A percentile compares a stretch with the other conserved stretches of the same genome.
Evolutionary conservation across 2,329 filamentous ascomycete species (phyloP).

Genomic region (Calonectria pauciramosa): DNA sequence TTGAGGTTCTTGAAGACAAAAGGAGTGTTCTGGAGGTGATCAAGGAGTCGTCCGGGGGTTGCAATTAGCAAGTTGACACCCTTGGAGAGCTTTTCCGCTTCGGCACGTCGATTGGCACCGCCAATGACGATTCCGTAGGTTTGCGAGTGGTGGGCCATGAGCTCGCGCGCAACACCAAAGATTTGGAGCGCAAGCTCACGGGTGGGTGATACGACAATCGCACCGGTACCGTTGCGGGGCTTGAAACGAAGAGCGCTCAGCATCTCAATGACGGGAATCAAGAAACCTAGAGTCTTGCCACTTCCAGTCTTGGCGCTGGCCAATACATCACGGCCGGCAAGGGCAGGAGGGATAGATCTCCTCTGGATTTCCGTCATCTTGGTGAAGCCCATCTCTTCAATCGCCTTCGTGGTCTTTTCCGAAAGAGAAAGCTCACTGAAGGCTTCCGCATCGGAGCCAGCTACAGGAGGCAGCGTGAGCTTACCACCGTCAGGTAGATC

Average conservation of each 20-base stretch:
- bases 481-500: constrained; percentile 54
- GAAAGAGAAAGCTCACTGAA: constrained; percentile 89
- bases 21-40: constrained; percentile 93
- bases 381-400: constrained; percentile 91
- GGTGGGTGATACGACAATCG: constrained; percentile 92
- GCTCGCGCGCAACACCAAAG: constrained; percentile 92
- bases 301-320: constrained; percentile 97
- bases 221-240: constrained; percentile 92
- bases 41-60: constrained; percentile 91
- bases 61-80: constrained; percentile 96
- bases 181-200: constrained; percentile 96
- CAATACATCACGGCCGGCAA: constrained; percentile 92
- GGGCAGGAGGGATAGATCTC: constrained; percentile 85
- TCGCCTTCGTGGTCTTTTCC: constrained; percentile 89
- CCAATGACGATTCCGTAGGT: constrained; percentile 97
- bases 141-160: constrained; percentile 93
- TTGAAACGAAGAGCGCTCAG: constrained; percentile 92
- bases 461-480: constrained; percentile 67
- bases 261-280: constrained; percentile 96
- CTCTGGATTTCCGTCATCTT: constrained; percentile 97
- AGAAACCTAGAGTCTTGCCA: constrained; percentile 94
- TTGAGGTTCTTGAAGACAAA: constrained; percentile 95
- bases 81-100: constrained; percentile 94
- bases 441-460: constrained; percentile 72
- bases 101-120: constrained; percentile 89